Conservation (phyloP, 2,329 filamentous ascomycete genomes). For the Fusarium pseudograminearum region DNA sequence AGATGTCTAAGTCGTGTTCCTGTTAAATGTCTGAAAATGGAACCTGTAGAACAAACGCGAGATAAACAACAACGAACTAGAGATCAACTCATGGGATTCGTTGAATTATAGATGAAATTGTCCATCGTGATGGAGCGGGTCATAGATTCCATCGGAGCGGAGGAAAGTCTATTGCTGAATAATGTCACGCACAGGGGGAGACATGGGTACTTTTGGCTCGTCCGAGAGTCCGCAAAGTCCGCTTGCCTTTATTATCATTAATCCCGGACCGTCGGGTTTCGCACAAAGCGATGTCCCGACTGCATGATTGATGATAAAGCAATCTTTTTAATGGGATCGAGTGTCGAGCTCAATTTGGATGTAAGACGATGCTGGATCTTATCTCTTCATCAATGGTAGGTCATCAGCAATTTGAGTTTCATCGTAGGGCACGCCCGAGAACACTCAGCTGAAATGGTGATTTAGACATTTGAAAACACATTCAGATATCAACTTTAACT, state of each 20-base stretch:
- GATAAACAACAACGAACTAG: background rate
- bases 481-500: background rate
- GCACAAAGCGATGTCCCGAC: background rate
- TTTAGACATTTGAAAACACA: no score
- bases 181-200: conserved; percentile 13
- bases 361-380: background rate
- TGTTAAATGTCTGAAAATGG: background rate
- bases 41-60: background rate
- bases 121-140: conserved; percentile 1
- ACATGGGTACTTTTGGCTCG: conserved; percentile 6
- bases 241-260: background rate
- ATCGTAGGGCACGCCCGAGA: background rate
- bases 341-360: background rate
- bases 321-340: background rate
- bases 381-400: background rate
- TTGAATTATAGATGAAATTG: conserved; percentile 7
- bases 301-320: conserved; percentile 16
- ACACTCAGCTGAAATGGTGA: background rate
- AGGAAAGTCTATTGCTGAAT: conserved; percentile 35
- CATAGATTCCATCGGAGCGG: conserved; percentile 31
- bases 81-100: conserved; percentile 4
- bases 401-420: background rate
- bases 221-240: conserved; percentile 35
- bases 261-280: conserved; percentile 16
- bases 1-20: background rate